These are phyloP conservation scores for Mycena leptocephala DNA, from an alignment of 768 basidiomycete genomes.

Conservation along the genomic window DNA sequence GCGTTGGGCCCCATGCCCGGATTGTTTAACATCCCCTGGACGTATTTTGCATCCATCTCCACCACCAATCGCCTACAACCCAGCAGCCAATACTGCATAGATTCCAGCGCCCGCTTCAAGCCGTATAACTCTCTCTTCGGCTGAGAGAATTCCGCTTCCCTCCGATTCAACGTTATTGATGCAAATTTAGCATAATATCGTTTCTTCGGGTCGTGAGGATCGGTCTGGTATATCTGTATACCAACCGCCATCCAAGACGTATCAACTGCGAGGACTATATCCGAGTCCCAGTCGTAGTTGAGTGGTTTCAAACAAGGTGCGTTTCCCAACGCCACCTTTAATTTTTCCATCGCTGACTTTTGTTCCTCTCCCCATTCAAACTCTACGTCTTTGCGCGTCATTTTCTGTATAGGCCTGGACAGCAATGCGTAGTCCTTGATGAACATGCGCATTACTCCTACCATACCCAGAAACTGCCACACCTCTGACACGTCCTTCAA, in stretches of 20 bases:
- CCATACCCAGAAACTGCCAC: conserved; percentile 48
- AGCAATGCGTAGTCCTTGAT: conserved; percentile 37
- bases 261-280: conserved; percentile 49
- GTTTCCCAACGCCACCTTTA: conserved; percentile 30
- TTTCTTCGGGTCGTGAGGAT: conserved; percentile 36
- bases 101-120: conserved; percentile 43
- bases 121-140: conserved; percentile 60
- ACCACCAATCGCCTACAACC: conserved; percentile 49
- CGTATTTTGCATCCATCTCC: conserved; percentile 52
- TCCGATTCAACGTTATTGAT: conserved; percentile 55
- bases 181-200: conserved; percentile 51
- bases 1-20: conserved; percentile 53
- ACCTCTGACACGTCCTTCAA: conserved; percentile 34
- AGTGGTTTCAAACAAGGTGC: conserved; percentile 47
- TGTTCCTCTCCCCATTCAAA: conserved; percentile 50
- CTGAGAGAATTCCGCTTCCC: conserved; percentile 54
- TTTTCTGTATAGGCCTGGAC: conserved; percentile 20
- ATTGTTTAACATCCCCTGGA: too few relatives aligned
- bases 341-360: conserved; percentile 37
- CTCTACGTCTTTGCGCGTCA: conserved; percentile 16
- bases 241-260: conserved; percentile 52
- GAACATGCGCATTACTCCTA: conserved; percentile 38
- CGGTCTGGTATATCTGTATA: conserved; percentile 54
- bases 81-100: conserved; percentile 36
- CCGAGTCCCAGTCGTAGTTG: conserved; percentile 37